Conservation (phyloP, 148 eudicot genomes). For the Mesembryanthemum crystallinum region DNA sequence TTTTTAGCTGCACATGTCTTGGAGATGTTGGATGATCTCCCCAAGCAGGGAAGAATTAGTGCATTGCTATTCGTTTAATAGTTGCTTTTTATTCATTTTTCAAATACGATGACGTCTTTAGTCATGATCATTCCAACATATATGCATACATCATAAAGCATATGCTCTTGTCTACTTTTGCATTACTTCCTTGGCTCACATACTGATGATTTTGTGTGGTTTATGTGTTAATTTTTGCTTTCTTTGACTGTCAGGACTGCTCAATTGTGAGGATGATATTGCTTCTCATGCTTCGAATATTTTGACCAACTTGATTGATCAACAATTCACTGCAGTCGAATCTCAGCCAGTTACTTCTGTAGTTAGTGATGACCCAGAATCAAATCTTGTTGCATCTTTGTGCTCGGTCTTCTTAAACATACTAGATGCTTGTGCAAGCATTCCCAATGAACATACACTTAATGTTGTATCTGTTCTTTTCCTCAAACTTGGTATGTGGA, state of each 20-base stretch:
- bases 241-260: conserved; percentile 49
- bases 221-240: background rate
- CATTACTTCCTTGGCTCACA: background rate
- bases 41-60: background rate
- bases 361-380: conserved; percentile 31
- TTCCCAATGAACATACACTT: conserved; percentile 57
- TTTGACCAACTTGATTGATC: conserved; percentile 51
- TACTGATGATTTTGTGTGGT: background rate
- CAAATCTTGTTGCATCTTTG: conserved; percentile 43
- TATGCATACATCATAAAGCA: background rate
- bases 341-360: conserved; percentile 30
- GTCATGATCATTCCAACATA: background rate
- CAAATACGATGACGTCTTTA: background rate
- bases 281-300: conserved; percentile 54
- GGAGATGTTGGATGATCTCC: background rate
- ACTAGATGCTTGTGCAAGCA: conserved; percentile 36
- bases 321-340: conserved; percentile 30
- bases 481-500: conserved; percentile 71
- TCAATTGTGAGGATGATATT: conserved; percentile 47
- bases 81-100: background rate
- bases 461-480: conserved; percentile 62
- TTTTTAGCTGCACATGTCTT: background rate
- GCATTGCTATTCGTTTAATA: background rate
- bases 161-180: background rate
- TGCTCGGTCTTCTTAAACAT: conserved; percentile 50